These are phyloP conservation scores for carrot (Daucus carota) DNA, from an alignment of 129 eudicot species.

Conservation along the genomic window DNA sequence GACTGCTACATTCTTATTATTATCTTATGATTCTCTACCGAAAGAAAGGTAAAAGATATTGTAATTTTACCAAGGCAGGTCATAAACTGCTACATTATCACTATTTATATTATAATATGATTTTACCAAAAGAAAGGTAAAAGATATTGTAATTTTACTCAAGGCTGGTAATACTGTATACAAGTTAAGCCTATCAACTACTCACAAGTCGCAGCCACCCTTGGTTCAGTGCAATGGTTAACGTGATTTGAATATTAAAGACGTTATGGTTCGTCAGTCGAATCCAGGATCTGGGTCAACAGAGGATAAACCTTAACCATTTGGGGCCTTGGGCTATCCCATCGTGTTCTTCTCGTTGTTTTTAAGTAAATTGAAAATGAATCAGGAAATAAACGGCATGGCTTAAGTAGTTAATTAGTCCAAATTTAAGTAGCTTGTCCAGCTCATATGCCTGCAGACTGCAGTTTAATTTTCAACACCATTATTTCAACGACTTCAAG, in stretches of 20 bases:
- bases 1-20: background rate
- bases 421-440: background rate
- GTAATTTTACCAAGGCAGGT: background rate
- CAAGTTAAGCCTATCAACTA: background rate
- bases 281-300: too few relatives aligned
- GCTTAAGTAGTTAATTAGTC: too few relatives aligned
- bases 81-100: background rate
- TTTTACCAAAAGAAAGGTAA: background rate
- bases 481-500: conserved; percentile 9
- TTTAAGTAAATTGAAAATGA: too few relatives aligned
- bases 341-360: too few relatives aligned
- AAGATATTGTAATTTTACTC: background rate
- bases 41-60: background rate
- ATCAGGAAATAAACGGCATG: too few relatives aligned
- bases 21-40: background rate
- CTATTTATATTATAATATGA: background rate
- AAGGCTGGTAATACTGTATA: background rate
- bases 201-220: background rate
- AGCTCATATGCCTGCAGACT: conserved; percentile 8
- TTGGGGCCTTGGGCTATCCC: too few relatives aligned
- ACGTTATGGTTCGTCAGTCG: too few relatives aligned
- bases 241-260: background rate
- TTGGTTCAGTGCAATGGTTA: background rate
- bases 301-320: too few relatives aligned
- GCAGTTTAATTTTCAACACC: conserved; percentile 3